Evolutionary conservation across 208 protist genomes (phyloP), one percentile per base, ranked within the genome.

Genomic region (Crithidia sp.): DNA sequence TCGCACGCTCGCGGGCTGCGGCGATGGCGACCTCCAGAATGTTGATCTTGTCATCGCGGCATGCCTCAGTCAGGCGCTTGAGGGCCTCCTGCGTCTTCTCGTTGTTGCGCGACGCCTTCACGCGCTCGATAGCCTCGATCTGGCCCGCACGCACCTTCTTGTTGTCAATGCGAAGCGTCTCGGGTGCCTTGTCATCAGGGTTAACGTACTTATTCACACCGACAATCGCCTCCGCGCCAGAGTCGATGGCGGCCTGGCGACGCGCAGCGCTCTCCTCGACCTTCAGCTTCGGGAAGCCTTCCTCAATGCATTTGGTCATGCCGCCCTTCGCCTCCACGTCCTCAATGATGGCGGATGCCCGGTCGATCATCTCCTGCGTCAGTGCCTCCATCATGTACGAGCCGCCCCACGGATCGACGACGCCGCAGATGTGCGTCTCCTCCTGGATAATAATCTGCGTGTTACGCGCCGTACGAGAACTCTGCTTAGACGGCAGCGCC

Each of bases 371-470:
- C 44, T 98, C 85, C 49, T 98, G 67, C 4, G 98, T 99, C 19
- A 99, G 85, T 8, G 89, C 66, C 86, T 99, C 97, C 90, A 99
- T 99, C 76, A 97, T 93, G 80, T 98, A 98, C 8, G 91, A 97
- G 12, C 97, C 97, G 13, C 86, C 97, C 83, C 81, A 95, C 55
- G 90, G 88, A 66, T 98, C 92, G 6, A 91, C 81, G 10, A 97
- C 92, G 40, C 76, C 67, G 54, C 83, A 82, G n/a, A 98, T 97
- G 69, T 89, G 85, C 44, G 91, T 96, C 73, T 98, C 97, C 65
- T 97, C 82, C 76, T 97, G 94, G 16, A 99, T 75, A 65, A 99
- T 98, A 37, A 99, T 85, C 83, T 98, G 98, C 17, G 98, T 99
- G 81, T 99, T 99, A 69, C 97, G 91, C 7, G 98, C 97, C 7